Evolutionary conservation across 805 yeast species (phyloP).

Genomic region (Barnettozyma siamensis): DNA sequence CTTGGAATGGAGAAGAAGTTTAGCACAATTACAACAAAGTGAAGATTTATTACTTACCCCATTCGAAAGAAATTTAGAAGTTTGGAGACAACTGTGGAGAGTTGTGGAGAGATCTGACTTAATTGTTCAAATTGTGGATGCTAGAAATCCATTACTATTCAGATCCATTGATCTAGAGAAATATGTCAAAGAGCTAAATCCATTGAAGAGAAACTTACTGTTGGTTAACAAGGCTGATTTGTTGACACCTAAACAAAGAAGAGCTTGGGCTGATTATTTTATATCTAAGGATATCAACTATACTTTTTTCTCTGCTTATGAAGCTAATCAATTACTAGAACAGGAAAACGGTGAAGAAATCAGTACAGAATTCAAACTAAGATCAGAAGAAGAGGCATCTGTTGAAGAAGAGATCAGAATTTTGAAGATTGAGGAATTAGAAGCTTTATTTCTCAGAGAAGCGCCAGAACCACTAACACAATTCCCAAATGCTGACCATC

Average conservation of each 20-base stretch:
- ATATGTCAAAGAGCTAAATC: conserved; percentile 73
- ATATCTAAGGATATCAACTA: conserved; percentile 60
- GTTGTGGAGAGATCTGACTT: conserved; percentile 93
- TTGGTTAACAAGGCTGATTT: conserved; percentile 93
- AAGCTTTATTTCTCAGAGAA: conserved; percentile 63
- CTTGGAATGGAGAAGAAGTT: conserved; percentile 87
- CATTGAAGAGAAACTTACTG: conserved; percentile 71
- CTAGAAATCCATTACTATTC: conserved; percentile 87
- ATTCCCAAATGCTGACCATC: conserved; percentile 54
- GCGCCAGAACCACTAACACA: conserved; percentile 66
- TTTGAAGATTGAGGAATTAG: conserved; percentile 78
- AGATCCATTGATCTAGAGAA: conserved; percentile 82
- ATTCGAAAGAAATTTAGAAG: conserved; percentile 93
- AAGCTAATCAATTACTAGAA: conserved; percentile 72
- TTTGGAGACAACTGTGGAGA: conserved; percentile 98
- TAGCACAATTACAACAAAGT: conserved; percentile 79
- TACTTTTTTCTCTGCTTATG: conserved; percentile 89
- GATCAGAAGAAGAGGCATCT: conserved; percentile 17
- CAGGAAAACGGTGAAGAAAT: conserved; percentile 38
- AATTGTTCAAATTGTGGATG: conserved; percentile 96
- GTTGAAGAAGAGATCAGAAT: conserved; percentile 55
- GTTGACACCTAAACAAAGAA: conserved; percentile 69
- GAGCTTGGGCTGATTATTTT: conserved; percentile 84
- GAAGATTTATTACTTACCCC: conserved; percentile 89
- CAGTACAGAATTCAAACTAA: conserved; percentile 11